A percentile compares a stretch with the other conserved stretches of the same genome.
Conservation (phyloP, 2,329 filamentous ascomycete genomes). For the Dactylonectria estremocensis region DNA sequence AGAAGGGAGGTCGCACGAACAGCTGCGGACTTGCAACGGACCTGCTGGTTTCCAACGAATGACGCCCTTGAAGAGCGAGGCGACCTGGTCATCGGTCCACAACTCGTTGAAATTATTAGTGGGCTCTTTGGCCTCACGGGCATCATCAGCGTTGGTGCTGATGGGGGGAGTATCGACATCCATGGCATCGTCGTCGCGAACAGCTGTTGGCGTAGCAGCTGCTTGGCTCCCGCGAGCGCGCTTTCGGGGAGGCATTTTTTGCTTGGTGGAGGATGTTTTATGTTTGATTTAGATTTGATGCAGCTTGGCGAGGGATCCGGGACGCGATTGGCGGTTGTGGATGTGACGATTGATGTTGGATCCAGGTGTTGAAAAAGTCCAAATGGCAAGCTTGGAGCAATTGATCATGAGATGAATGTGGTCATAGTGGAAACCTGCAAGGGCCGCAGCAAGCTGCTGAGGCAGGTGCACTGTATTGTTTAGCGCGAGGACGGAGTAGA, state of each 20-base stretch:
- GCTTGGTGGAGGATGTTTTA: not conserved
- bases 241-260: constrained; percentile 78
- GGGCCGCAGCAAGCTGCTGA: constrained; percentile 2
- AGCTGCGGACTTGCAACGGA: constrained; percentile 52
- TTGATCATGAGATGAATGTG: constrained; percentile 17
- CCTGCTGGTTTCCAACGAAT: constrained; percentile 98
- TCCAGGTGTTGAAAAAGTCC: constrained; percentile 14
- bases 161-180: constrained; percentile 70
- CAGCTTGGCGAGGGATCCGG: not conserved
- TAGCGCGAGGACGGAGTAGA: constrained; percentile 28
- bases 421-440: constrained; percentile 2
- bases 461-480: not conserved
- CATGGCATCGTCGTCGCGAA: constrained; percentile 73
- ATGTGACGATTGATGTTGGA: not conserved
- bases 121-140: constrained; percentile 40
- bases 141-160: constrained; percentile 62
- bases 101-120: constrained; percentile 68
- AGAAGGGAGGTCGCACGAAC: constrained; percentile 24
- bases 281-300: not conserved
- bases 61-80: constrained; percentile 91
- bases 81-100: constrained; percentile 97
- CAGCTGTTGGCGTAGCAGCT: constrained; percentile 69
- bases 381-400: constrained; percentile 22
- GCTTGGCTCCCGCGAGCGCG: constrained; percentile 71
- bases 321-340: constrained; percentile 14